A percentile compares a stretch with the other conserved stretches of the same genome.
phyloP scores from a whole-genome alignment of 2,329 filamentous ascomycete genomes.

The Emmonsiellopsis sp. region DNA sequence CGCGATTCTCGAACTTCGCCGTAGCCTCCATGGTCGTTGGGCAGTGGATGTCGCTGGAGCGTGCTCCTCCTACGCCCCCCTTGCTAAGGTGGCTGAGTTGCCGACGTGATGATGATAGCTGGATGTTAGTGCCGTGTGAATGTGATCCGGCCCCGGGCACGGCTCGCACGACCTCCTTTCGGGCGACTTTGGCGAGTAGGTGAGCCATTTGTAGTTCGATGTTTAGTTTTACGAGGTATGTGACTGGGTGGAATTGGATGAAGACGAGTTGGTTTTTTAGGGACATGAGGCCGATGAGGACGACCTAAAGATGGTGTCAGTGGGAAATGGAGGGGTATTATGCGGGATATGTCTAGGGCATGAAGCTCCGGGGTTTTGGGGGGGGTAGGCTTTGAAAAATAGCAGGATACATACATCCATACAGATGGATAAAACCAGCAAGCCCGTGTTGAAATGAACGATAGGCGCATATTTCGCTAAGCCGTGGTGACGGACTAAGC shows the following conservation, averaged over 20 bases:
- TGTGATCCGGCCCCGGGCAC: no score
- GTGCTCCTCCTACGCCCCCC: no score
- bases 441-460: background rate
- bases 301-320: background rate
- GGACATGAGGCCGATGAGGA: constrained; percentile 7
- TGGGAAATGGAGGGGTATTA: no score
- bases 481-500: background rate
- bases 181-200: constrained; percentile 29
- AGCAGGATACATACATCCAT: background rate
- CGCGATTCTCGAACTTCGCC: no score
- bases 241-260: constrained; percentile 35
- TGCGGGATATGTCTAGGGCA: no score
- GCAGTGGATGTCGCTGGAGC: no score
- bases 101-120: no score
- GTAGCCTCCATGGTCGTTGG: no score
- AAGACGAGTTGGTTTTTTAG: constrained; percentile 13
- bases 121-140: no score
- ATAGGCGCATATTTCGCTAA: background rate
- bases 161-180: background rate
- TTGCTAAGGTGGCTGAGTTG: no score
- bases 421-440: background rate
- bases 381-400: background rate
- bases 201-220: constrained; percentile 39
- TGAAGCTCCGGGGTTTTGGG: no score
- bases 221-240: constrained; percentile 37